Evolutionary conservation across 148 eudicot species (phyloP).

Genomic region (Linanthus parryae): DNA sequence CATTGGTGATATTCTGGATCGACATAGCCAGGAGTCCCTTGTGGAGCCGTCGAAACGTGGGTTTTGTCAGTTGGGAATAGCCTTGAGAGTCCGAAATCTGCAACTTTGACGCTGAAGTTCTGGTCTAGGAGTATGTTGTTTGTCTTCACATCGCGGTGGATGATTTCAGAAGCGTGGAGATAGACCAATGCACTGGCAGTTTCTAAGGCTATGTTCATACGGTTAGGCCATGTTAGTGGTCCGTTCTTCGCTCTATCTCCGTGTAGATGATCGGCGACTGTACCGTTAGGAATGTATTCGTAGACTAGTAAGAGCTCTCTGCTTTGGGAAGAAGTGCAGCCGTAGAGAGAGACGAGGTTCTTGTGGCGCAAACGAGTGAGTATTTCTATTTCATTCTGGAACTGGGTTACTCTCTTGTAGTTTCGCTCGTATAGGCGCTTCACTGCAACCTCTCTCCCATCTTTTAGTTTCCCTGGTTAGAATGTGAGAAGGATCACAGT

Average conservation of each 20-base stretch:
- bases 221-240: conserved; percentile 43
- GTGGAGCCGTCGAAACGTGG: conserved; percentile 70
- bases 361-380: conserved; percentile 51
- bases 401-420: conserved; percentile 46
- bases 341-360: conserved; percentile 61
- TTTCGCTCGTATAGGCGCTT: conserved; percentile 66
- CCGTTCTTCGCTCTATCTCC: conserved; percentile 33
- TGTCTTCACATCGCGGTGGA: conserved; percentile 77
- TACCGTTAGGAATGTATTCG: conserved; percentile 64
- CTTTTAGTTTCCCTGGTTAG: conserved; percentile 45
- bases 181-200: conserved; percentile 55
- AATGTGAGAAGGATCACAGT: background rate
- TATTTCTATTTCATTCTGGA: conserved; percentile 56
- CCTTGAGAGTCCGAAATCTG: conserved; percentile 68
- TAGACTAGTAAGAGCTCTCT: conserved; percentile 62
- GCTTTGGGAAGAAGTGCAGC: conserved; percentile 58
- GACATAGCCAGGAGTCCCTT: conserved; percentile 77
- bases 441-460: conserved; percentile 72
- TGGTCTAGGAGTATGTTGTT: conserved; percentile 46
- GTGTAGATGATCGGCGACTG: conserved; percentile 59
- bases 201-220: conserved; percentile 63
- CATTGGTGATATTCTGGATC: conserved; percentile 70
- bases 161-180: conserved; percentile 55
- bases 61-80: conserved; percentile 45
- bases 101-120: conserved; percentile 57